phyloP scores from a whole-genome alignment of 2,329 filamentous ascomycete species.

The Nothomitra cinnamomea region DNA sequence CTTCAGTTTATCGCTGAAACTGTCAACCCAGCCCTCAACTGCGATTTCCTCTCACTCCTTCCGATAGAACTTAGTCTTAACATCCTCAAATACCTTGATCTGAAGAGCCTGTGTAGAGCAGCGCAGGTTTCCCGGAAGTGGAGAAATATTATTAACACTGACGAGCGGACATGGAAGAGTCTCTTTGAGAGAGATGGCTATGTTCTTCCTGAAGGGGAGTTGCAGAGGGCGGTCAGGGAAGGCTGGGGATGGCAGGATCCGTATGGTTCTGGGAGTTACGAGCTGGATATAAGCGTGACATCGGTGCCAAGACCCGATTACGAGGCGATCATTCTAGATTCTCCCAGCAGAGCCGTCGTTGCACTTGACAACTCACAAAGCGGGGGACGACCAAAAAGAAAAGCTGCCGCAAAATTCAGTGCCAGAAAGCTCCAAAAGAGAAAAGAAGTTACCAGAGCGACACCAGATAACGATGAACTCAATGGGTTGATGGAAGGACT shows the following conservation, averaged over 20 bases:
- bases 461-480: slow-evolving; percentile 21
- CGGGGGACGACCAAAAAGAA: slow-evolving; percentile 26
- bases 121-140: slow-evolving; percentile 90
- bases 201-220: slow-evolving; percentile 58
- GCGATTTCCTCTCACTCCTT: slow-evolving; percentile 73
- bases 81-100: slow-evolving; percentile 72
- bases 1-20: slow-evolving; percentile 77
- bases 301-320: slow-evolving; percentile 22
- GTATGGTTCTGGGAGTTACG: slow-evolving; percentile 53
- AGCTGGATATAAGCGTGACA: slow-evolving; percentile 58
- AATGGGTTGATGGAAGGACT: slow-evolving; percentile 30
- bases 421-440: slow-evolving; percentile 39
- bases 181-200: slow-evolving; percentile 76
- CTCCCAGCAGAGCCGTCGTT: slow-evolving; percentile 8
- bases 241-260: slow-evolving; percentile 98
- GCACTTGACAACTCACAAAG: neutral
- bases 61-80: slow-evolving; percentile 78
- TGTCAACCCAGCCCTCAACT: slow-evolving; percentile 87
- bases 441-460: slow-evolving; percentile 31
- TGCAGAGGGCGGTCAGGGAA: slow-evolving; percentile 70
- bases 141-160: slow-evolving; percentile 77
- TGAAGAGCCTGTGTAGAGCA: slow-evolving; percentile 71
- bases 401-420: slow-evolving; percentile 27
- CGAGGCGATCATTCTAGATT: slow-evolving; percentile 13
- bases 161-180: slow-evolving; percentile 93